Base-by-base conservation (phyloP, 768 basidiomycete genomes). In the Mycena belliarum region DNA sequence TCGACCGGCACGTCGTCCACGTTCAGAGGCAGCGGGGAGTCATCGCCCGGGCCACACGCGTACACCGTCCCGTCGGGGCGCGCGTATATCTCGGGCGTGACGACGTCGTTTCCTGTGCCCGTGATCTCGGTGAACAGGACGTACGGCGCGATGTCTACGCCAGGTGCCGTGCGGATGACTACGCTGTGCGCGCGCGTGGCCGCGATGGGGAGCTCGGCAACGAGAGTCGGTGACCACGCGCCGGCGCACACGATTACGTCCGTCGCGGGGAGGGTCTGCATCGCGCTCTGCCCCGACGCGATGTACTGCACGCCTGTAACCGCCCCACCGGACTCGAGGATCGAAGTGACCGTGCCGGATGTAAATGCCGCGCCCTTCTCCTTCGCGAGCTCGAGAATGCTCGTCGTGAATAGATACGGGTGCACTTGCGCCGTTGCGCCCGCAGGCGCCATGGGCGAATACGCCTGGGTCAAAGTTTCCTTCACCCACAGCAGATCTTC, bases 51-150 rank as follows among this genome's bases (percentile, higher is more conserved):
- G 3, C 91, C 90, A 70, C 92, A 95, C 20, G 84, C 87, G 68
- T 88, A 89, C 15, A 90, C 81, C 67, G 88, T 85, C 63, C 82
- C 80, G 43, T 82, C 79, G 29, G 87, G 86, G 0, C 88, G 84
- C 3, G 87, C 83, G 65, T 91, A 90, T 37, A 90, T 86, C 68
- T 91, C 88, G 10, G 88, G 87, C 5, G 77, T 78, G 12, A 72
- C 80, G 20, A 65, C 33, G 3, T 46, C 37, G 46, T 55, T 28
- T 20, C 43, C 44, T 40, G 51, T 29, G 68, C 69, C 7, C 71
- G 59, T 61, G 63, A 96, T 89, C 68, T 88, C 87, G 28, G 93
- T 92, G 72, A 95, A 96, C 51, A 94, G 78, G 35, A 89, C 88
- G 66, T 93, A 90, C 2, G 91, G 88, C 6, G 87, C 76, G 67